Base-by-base conservation (phyloP, 2,329 filamentous ascomycete genomes). In the Fusarium sp. region DNA sequence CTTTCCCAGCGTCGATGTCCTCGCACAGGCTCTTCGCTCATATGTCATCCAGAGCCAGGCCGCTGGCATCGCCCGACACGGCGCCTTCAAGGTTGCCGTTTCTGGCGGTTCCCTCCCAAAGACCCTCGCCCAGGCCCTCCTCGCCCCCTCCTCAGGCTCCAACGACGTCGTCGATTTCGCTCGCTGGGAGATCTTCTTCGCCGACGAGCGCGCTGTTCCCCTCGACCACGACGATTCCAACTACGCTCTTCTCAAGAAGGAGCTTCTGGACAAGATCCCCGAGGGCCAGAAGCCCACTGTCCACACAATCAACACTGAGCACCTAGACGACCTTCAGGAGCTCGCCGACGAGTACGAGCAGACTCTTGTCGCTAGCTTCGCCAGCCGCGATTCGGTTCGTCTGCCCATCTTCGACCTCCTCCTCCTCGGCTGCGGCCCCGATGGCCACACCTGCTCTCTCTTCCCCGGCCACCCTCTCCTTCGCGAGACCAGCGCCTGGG, bases 121-220 rank as follows among this genome's bases (percentile, higher is more conserved):
- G 81, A 94, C 92, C 16, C 92, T 99, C 48, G 95, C 95, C 54
- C 91, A 94, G 82, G 95, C 95, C 11, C 91, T 98, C 13, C 90
- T 98, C 29, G 81, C 90, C 77, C 85, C 80, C 76, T 84, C 85
- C 33, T 80, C 83, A 24, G 86, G 84, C 11, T 81, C 84, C 48
- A 82, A 92, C 66, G 94, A 95, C 81, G 88, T 86, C 5, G 85
- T 95, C 76, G 88, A 93, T 79, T 98, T 97, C 84, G 87, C 89
- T 82, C 95, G 94, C 83, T 99, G 97, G 97, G 94, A 98, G 80
- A 94, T 99, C 81, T 99, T 98, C 89, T 98, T 98, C 84, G 96
- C 96, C 81, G 97, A 99, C 82, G 97, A 99, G 88, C 94, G 97
- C 80, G 94, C 94, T 78, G 97, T 98, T 63, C 94, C 97, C 24